A percentile compares a stretch with the other conserved stretches of the same genome.
Evolutionary conservation across 495 filamentous ascomycete species (phyloP).

Genomic region (Immersiella caudata): DNA sequence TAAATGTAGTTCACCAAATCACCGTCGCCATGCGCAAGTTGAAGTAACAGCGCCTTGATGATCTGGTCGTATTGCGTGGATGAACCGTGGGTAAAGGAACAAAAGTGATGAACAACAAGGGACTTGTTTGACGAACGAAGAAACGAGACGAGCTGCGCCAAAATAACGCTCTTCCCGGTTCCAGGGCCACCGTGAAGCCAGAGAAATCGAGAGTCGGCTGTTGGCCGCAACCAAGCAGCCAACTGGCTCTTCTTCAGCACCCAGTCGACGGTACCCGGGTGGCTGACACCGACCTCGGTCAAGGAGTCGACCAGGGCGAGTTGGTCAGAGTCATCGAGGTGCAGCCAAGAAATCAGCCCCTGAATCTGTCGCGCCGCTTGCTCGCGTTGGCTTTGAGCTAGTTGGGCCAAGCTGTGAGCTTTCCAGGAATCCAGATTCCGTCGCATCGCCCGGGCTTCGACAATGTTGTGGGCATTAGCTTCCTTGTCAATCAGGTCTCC

Average conservation of each 20-base stretch:
- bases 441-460: slow-evolving; percentile 28
- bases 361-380: slow-evolving; percentile 28
- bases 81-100: slow-evolving; percentile 30
- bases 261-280: slow-evolving; percentile 37
- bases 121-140: slow-evolving; percentile 12
- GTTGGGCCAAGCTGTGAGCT: slow-evolving; percentile 25
- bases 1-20: slow-evolving; percentile 34
- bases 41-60: slow-evolving; percentile 33
- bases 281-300: slow-evolving; percentile 22
- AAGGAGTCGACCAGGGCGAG: slow-evolving; percentile 30
- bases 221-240: slow-evolving; percentile 28
- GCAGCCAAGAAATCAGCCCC: slow-evolving; percentile 32
- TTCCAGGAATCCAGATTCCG: slow-evolving; percentile 28
- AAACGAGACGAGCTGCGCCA: slow-evolving; percentile 29
- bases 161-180: slow-evolving; percentile 39
- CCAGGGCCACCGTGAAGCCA: slow-evolving; percentile 37
- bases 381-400: slow-evolving; percentile 27
- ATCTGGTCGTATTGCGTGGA: slow-evolving; percentile 38
- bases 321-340: slow-evolving; percentile 36
- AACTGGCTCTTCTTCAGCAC: slow-evolving; percentile 30
- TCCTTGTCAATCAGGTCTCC: slow-evolving; percentile 43
- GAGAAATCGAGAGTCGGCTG: slow-evolving; percentile 22
- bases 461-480: slow-evolving; percentile 32
- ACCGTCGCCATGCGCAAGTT: slow-evolving; percentile 26
- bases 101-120: slow-evolving; percentile 34